phyloP scores from a whole-genome alignment of 2,329 filamentous ascomycete species.

The Emydomyces testavorans region DNA sequence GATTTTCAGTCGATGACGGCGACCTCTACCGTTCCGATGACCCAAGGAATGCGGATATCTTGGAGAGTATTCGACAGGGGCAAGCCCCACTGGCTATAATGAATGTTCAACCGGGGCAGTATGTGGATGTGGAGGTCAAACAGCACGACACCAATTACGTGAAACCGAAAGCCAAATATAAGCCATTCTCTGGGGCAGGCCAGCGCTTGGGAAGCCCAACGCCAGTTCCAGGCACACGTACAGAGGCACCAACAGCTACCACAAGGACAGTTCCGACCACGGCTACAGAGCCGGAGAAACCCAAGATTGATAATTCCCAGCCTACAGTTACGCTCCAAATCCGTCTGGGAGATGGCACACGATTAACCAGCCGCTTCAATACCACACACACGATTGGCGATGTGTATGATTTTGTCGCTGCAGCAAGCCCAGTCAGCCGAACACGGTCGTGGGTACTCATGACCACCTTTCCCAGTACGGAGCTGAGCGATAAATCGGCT shows the following conservation, averaged over 20 bases:
- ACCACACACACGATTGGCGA: slow-evolving; percentile 54
- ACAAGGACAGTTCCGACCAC: slow-evolving; percentile 20
- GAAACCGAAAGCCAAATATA: slow-evolving; percentile 52
- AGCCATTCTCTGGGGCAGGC: slow-evolving; percentile 49
- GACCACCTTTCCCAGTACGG: slow-evolving; percentile 55
- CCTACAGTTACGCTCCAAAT: slow-evolving; percentile 51
- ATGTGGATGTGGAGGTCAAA: slow-evolving; percentile 54
- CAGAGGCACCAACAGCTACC: slow-evolving; percentile 27
- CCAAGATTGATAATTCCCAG: slow-evolving; percentile 45
- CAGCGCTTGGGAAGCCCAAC: slow-evolving; percentile 54
- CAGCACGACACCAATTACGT: slow-evolving; percentile 54
- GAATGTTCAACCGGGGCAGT: slow-evolving; percentile 51
- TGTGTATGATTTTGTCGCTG: slow-evolving; percentile 50
- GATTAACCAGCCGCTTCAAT: slow-evolving; percentile 52
- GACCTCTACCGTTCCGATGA: slow-evolving; percentile 53
- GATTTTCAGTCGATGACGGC: slow-evolving; percentile 56
- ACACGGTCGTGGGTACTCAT: slow-evolving; percentile 48
- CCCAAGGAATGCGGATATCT: slow-evolving; percentile 49
- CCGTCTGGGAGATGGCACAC: slow-evolving; percentile 51
- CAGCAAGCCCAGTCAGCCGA: slow-evolving; percentile 40
- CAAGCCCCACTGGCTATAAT: slow-evolving; percentile 52
- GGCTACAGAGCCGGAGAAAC: slow-evolving; percentile 25
- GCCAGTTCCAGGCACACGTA: slow-evolving; percentile 38
- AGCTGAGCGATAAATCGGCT: slow-evolving; percentile 45
- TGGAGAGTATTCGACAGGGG: slow-evolving; percentile 52